Evolutionary conservation across 2,329 filamentous ascomycete genomes (phyloP).

Genomic region (Aphanocladium album): DNA sequence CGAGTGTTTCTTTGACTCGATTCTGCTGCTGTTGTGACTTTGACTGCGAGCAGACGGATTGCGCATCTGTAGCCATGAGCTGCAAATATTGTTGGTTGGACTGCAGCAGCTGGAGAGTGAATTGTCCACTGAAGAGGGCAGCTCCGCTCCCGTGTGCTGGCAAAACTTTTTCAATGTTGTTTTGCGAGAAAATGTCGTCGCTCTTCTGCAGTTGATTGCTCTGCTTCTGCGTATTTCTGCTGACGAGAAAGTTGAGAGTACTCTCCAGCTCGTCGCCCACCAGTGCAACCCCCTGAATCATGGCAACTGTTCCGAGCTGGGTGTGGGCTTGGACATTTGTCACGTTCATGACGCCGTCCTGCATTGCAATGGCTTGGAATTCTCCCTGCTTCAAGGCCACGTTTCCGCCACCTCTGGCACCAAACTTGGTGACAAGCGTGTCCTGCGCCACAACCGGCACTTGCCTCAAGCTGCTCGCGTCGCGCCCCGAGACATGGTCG

Average conservation of each 20-base stretch:
- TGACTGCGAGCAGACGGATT: background rate
- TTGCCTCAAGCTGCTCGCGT: background rate
- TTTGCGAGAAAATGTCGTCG: background rate
- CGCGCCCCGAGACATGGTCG: conserved; percentile 1
- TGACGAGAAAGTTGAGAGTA: conserved; percentile 3
- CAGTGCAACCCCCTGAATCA: conserved; percentile 3
- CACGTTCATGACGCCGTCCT: conserved; percentile 1
- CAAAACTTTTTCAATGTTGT: background rate
- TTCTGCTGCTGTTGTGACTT: background rate
- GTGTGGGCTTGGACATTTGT: conserved; percentile 3
- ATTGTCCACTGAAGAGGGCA: background rate
- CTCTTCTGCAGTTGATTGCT: background rate
- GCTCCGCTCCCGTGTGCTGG: conserved; percentile 4
- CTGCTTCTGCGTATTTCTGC: background rate
- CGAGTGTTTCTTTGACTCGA: background rate
- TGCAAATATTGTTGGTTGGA: conserved; percentile 1
- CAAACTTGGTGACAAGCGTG: background rate
- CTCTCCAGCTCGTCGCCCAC: conserved; percentile 5
- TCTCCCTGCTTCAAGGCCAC: background rate
- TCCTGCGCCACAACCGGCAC: background rate
- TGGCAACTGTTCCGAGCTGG: background rate
- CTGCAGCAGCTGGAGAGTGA: background rate
- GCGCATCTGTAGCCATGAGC: background rate
- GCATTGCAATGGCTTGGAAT: background rate
- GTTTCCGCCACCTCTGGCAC: background rate